Base-by-base conservation (phyloP, 192 early-diverging fungal species). In the Umbelopsis vinacea region DNA sequence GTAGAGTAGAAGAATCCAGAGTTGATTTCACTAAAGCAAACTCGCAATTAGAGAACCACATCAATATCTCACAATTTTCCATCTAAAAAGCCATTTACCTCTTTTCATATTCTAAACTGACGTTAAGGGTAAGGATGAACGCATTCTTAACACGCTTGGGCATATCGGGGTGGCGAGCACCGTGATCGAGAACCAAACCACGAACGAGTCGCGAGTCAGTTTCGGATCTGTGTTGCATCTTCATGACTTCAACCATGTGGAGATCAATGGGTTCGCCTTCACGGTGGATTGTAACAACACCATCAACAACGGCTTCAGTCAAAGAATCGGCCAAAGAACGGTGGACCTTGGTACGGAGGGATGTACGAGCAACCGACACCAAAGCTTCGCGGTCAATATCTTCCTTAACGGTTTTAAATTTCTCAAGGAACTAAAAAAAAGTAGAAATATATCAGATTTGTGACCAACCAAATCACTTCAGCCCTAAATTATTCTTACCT, bases 181-280 rank as follows among this genome's bases (percentile, higher is more conserved):
- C 98, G 79, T 99, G 98, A 86, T 99, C 98, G 83, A 99, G 82
- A 23, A 99, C 98, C 48, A 99, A 84, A 46, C 97, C 98, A 69
- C 92, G 91, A 57, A 99, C 89, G 26, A 99, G 85, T 35, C 92
- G 84, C 48, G 96, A 94, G 80, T 99, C 98, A n/a, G 93, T 96
- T n/a, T 96, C 96, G 45, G 90, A 94, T 82, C 94, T 94, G 87
- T 98, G 97, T 90, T 92, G 90, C 98, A 99, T 98, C 87, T 97
- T 97, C 97, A 99, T 99, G 72, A 97, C 94, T 85, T 99, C 98
- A 11, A 99, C 95, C 98, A 99, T 99, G 76, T 98, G 95, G 70
- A 99, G 86, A 81, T 99, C 98, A 76, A 98, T 97, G 10, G 96
- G 96, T 66, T 92, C 78, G 22, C 87, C 93, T 35, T 91, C 88